phyloP scores from a whole-genome alignment of 176 grass and related monocot genomes.

The Phoenix dactylifera region DNA sequence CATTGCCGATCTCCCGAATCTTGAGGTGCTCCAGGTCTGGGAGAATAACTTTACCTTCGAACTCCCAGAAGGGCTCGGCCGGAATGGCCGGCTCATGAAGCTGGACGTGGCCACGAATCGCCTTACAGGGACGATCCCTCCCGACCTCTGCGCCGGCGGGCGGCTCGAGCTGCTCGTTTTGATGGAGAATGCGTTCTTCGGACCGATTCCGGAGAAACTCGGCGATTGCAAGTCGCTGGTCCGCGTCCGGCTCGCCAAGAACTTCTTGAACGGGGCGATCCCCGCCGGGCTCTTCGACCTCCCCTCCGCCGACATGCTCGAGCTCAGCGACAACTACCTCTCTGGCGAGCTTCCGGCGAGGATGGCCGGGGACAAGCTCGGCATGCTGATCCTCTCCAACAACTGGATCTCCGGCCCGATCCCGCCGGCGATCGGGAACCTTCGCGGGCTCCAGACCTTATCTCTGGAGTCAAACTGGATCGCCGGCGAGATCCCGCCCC shows the following conservation, averaged over 20 bases:
- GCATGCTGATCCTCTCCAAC: slow-evolving; percentile 3
- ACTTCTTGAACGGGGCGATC: slow-evolving; percentile 45
- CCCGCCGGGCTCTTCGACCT: slow-evolving; percentile 60
- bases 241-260: slow-evolving; percentile 51
- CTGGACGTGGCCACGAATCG: slow-evolving; percentile 61
- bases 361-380: slow-evolving; percentile 18
- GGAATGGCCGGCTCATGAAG: slow-evolving; percentile 36
- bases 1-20: slow-evolving; percentile 28
- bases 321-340: slow-evolving; percentile 69
- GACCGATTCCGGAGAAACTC: slow-evolving; percentile 43
- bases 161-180: slow-evolving; percentile 50
- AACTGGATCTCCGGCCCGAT: slow-evolving; percentile 28
- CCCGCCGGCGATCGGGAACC: slow-evolving; percentile 54
- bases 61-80: slow-evolving; percentile 35
- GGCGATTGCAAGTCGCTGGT: slow-evolving; percentile 58
- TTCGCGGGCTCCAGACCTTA: slow-evolving; percentile 52
- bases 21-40: slow-evolving; percentile 72
- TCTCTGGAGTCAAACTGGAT: slow-evolving; percentile 57
- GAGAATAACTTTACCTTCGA: slow-evolving; percentile 68
- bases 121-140: slow-evolving; percentile 43
- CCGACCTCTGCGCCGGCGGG: slow-evolving; percentile 37
- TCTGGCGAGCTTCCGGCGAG: slow-evolving; percentile 46
- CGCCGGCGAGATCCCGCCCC: slow-evolving; percentile 38
- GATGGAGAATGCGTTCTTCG: slow-evolving; percentile 76
- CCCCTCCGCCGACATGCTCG: slow-evolving; percentile 49